Evolutionary conservation across 2,329 filamentous ascomycete species (phyloP), one percentile per base, ranked within the genome.

Genomic region (Nakataea oryzae): DNA sequence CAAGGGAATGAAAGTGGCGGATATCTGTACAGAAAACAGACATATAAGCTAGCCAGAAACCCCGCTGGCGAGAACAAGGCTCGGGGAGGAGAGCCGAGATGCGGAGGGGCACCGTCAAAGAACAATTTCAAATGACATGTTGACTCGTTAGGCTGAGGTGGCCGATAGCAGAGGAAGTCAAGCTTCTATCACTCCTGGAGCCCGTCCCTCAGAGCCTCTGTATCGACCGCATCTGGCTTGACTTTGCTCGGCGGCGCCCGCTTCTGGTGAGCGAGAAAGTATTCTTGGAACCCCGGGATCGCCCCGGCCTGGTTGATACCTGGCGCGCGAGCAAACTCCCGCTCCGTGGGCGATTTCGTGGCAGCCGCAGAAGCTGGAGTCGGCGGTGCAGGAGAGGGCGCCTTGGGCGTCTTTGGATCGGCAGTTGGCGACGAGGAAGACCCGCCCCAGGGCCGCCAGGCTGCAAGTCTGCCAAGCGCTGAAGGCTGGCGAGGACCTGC

Each of bases 231-330:
- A 29, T 83, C 79, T 0, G 87, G 77, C 21, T 82, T 80, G 13
- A 89, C 81, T 63, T 81, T 81, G 47, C 80, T 78, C 2, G 84
- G 81, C 1, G 83, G 76, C 47, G 72, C 78, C 72, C 74, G 82
- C 69, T 73, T 83, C 73, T 74, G 82, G 69, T 74, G 76, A 1
- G 77, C 74, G 2, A 77, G 75, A 73, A 79, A 78, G 66, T 81
- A 84, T 62, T 83, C 78, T 29, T 84, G 79, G 66, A 93, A 88
- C 0, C 90, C 90, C 0, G 88, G 84, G 56, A 95, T 87, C 0
- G 85, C 80, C 0, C 90, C 90, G 1, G 84, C 81, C 70, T 93
- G 90, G 69, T 95, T 95, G 70, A 95, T 91, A 0, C 90, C 90
- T 1, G 89, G 83, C 5, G 82, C 74, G 56, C 90, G 79, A 56